Conservation (phyloP, 2,329 filamentous ascomycete genomes). For the Phaeosphaeria sp. region DNA sequence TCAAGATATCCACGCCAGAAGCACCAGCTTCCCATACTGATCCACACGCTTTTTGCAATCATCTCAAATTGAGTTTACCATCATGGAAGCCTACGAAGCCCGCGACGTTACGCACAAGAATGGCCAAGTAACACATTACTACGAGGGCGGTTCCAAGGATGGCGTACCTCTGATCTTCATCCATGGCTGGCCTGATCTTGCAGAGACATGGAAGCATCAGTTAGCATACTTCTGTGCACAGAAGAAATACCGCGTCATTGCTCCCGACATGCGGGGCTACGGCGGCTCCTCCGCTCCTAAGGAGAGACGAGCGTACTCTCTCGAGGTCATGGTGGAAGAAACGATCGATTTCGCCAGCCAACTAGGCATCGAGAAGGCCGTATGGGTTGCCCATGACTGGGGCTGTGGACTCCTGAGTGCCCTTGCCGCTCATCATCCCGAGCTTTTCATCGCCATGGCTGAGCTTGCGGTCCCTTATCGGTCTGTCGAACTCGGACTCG, state of each 20-base stretch:
- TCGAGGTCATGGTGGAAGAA: slow-evolving; percentile 34
- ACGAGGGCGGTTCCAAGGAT: slow-evolving; percentile 26
- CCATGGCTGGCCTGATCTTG: slow-evolving; percentile 47
- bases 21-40: not conserved
- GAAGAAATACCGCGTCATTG: slow-evolving; percentile 33
- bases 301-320: slow-evolving; percentile 37
- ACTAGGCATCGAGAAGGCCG: slow-evolving; percentile 46
- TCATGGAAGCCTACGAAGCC: slow-evolving; percentile 22
- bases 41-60: not conserved
- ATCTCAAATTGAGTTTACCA: not conserved
- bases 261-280: slow-evolving; percentile 46
- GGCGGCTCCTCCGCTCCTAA: slow-evolving; percentile 40
- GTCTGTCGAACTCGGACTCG: slow-evolving; percentile 51
- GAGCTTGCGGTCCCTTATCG: slow-evolving; percentile 51
- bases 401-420: slow-evolving; percentile 42
- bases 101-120: slow-evolving; percentile 28
- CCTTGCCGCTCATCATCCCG: slow-evolving; percentile 40
- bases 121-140: slow-evolving; percentile 32
- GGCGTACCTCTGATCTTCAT: slow-evolving; percentile 35
- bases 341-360: slow-evolving; percentile 50
- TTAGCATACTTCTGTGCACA: slow-evolving; percentile 38
- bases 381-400: slow-evolving; percentile 61
- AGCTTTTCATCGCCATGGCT: slow-evolving; percentile 37
- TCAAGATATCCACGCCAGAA: not conserved
- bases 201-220: slow-evolving; percentile 45